Evolutionary conservation across 306 rosid genomes (phyloP).

Genomic region (Cicer pinnatifidum): DNA sequence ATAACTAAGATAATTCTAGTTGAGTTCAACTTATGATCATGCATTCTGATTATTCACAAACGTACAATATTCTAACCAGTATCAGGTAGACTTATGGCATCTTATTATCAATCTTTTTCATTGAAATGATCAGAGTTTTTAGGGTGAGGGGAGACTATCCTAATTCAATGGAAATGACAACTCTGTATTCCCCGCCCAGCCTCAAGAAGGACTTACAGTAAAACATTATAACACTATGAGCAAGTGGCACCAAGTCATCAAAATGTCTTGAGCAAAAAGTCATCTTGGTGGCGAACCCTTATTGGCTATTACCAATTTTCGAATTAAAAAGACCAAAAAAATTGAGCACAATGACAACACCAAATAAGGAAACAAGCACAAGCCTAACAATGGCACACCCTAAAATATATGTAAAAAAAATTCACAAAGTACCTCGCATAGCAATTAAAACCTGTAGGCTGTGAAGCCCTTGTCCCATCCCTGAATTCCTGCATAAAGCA

Average conservation of each 20-base stretch:
- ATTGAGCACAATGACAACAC: not conserved
- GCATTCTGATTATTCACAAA: slow-evolving; percentile 13
- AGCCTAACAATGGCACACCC: slow-evolving; percentile 8
- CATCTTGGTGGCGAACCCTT: not conserved
- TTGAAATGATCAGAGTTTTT: not conserved
- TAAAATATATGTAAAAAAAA: slow-evolving; percentile 28
- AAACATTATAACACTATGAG: not conserved
- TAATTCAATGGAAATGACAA: slow-evolving; percentile 8
- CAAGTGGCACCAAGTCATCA: not conserved
- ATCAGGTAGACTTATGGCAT: not conserved
- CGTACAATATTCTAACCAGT: not conserved
- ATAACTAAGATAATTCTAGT: slow-evolving; percentile 20
- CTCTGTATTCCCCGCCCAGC: not conserved
- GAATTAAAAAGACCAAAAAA: not conserved
- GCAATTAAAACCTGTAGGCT: slow-evolving; percentile 89
- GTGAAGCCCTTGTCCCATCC: slow-evolving; percentile 88
- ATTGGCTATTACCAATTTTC: not conserved
- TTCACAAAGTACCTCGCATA: slow-evolving; percentile 59
- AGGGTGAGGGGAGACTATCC: slow-evolving; percentile 11
- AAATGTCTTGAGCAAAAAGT: not conserved
- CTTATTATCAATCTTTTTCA: slow-evolving; percentile 3
- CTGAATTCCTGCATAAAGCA: slow-evolving; percentile 70
- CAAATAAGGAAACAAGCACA: slow-evolving; percentile 19
- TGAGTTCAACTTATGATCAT: slow-evolving; percentile 25
- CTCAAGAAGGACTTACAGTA: not conserved